These are phyloP conservation scores for Xerocomus potaroensis DNA, from an alignment of 768 basidiomycete species.

Conservation along the genomic window DNA sequence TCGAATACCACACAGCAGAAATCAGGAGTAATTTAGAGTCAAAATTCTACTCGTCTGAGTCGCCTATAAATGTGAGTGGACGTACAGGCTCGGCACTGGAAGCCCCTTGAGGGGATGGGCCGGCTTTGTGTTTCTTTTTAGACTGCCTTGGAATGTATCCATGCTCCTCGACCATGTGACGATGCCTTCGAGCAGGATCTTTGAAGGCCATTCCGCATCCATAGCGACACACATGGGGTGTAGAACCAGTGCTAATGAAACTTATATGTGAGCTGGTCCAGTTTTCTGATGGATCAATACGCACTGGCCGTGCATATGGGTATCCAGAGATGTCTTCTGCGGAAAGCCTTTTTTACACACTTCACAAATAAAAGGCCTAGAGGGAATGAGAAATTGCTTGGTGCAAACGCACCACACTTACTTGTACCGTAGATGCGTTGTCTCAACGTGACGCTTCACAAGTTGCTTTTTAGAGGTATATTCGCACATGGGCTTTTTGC, in stretches of 20 bases:
- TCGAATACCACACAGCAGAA: constrained; percentile 15
- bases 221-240: constrained; percentile 50
- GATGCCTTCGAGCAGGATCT: constrained; percentile 60
- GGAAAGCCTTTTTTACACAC: constrained; percentile 53
- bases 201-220: constrained; percentile 53
- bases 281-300: constrained; percentile 15
- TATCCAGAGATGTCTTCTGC: constrained; percentile 55
- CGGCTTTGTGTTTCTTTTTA: constrained; percentile 41
- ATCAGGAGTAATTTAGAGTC: constrained; percentile 1
- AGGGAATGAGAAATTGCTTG: constrained; percentile 12
- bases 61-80: constrained; percentile 30
- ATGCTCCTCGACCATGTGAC: constrained; percentile 53
- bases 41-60: constrained; percentile 23
- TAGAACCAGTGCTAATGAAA: constrained; percentile 48
- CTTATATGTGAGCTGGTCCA: constrained; percentile 9
- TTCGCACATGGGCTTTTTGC: constrained; percentile 33
- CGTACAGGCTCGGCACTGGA: constrained; percentile 25
- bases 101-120: constrained; percentile 26
- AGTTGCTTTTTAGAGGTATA: constrained; percentile 57
- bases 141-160: constrained; percentile 45
- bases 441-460: constrained; percentile 65
- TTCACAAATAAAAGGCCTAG: constrained; percentile 49
- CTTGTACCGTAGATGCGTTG: constrained; percentile 59
- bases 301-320: constrained; percentile 53
- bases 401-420: constrained; percentile 29